These are phyloP conservation scores for Neurospora sp. DNA, from an alignment of 495 filamentous ascomycete species.

Conservation along the genomic window DNA sequence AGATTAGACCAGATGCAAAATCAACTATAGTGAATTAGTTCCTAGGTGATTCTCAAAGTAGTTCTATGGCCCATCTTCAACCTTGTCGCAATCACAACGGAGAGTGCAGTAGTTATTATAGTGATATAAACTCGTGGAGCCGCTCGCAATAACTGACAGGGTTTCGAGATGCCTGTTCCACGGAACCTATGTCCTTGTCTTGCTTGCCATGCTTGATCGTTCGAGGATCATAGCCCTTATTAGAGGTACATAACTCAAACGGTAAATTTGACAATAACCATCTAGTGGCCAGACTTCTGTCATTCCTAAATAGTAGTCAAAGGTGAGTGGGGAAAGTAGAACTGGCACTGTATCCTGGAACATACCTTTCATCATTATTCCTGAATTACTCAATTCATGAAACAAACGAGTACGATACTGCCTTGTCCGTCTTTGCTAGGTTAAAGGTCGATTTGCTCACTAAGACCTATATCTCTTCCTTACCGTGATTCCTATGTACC, in stretches of 20 bases:
- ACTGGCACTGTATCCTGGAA: not conserved
- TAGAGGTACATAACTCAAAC: not conserved
- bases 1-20: not conserved
- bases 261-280: not conserved
- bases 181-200: not conserved
- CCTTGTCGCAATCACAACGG: not conserved
- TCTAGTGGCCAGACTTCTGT: not conserved
- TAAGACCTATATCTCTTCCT: not conserved
- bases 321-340: not conserved
- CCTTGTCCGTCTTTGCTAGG: not conserved
- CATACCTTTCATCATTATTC: not conserved
- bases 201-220: not conserved
- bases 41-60: not conserved
- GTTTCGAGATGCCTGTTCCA: not conserved
- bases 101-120: not conserved
- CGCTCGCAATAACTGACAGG: not conserved
- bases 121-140: not conserved
- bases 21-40: not conserved
- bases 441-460: not conserved
- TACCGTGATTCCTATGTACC: not conserved
- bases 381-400: not conserved
- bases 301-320: not conserved
- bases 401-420: not conserved
- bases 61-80: not conserved
- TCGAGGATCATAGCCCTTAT: not conserved